Base-by-base conservation (phyloP, 2,329 filamentous ascomycete species). In the Hymenoscyphus albidus region DNA sequence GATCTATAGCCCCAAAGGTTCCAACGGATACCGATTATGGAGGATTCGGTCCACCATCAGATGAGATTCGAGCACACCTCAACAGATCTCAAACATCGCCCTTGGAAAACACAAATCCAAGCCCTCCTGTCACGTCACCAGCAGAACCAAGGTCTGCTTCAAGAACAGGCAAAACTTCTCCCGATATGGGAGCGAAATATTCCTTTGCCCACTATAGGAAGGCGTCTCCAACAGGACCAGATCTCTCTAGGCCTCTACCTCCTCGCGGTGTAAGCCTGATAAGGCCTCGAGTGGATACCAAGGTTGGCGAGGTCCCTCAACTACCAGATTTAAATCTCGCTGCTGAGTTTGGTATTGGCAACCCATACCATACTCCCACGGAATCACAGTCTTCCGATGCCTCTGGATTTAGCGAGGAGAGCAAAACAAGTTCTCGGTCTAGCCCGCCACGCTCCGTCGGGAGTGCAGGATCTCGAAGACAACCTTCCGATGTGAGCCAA, bases 331-430 rank as follows among this genome's bases (percentile, higher is more conserved):
- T 88, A 54, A 84, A 88, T 70, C 77, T 88, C 7, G 83, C 82
- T 1, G 81, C 80, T 39, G 86, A 88, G 64, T 88, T 88, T 68
- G 85, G 85, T 12, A 75, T 80, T 31, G 81, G 83, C 40, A 89
- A 89, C 70, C 84, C 86, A 0, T 88, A 89, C 70, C 87, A 91
- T 70, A 82, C 83, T 3, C 79, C 85, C 0, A 85, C 86, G 1
- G 83, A 85, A 65, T 92, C 88, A 1, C 82, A 83, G 32, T 88
- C 87, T 0, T 91, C 89, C 0, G 86, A 83, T 18, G 82, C 82
- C 56, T 91, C 88, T 1, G 83, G 81, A 0, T 83, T 81, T 48
- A 89, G 86, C 62, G 81, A 82, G n/a, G 78, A 77, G 1, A 85
- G 85, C 70, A 83, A 84, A 65, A 78, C 83, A 0, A 90, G 88